Evolutionary conservation across 2,329 filamentous ascomycete genomes (phyloP), one percentile per base, ranked within the genome.

Genomic region (Atkinsonella texensis): DNA sequence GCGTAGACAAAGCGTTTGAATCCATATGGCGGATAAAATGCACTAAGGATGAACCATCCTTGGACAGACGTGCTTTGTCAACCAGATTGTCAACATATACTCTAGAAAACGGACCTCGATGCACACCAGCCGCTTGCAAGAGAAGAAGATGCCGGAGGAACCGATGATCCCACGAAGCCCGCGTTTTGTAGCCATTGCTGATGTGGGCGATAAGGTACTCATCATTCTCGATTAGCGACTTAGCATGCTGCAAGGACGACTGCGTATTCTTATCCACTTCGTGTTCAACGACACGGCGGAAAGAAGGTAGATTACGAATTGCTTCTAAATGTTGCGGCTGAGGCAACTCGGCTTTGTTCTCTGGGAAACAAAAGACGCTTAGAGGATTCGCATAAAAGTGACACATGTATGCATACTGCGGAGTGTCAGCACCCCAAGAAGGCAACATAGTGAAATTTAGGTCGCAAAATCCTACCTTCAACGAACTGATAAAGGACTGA

Each of bases 321-420:
- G 84, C 82, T 57, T 87, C 79, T 8, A 85, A 65, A 57, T 87
- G 83, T 54, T 84, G 77, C 1, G 69, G 59, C 48, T 84, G 74
- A 1, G 87, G 56, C 23, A 42, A 48, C n/a, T 49, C 43, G 23
- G 46, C 51, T 13, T 62, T 56, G 15, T 60, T 57, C 39, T 54
- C 58, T 23, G 55, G 54, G 2, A 69, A 68, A 10, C 82, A 65
- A 35, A 91, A 74, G 4, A 88, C 65, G 54, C 82, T 87, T 3
- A 89, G 70, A 1, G 84, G 80, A 58, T 89, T 91, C 40, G 84
- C 85, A 59, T 88, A 91, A 61, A 87, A 91, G 63, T 89, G 85
- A 52, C 84, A 87, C 87, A 94, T 90, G 62, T 89, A 89, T 1
- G 84, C 81, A 67, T 91, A 93, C 78, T 88, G 45, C 47, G 18